Conservation (phyloP, 192 early-diverging fungal species). For the Neocallimastix lanati region DNA sequence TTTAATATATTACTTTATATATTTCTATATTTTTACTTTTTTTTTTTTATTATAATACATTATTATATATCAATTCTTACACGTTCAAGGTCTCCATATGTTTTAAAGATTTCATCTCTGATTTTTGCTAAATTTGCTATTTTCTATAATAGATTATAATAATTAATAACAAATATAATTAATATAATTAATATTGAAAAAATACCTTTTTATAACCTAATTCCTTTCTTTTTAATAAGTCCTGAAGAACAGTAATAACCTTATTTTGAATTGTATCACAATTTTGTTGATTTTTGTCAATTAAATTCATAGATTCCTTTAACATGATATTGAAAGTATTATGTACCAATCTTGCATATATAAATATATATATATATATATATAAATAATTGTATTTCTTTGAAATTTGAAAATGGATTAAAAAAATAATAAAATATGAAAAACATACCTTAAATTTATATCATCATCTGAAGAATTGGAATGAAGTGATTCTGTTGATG, state of each 20-base stretch:
- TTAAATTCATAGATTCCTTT: not conserved
- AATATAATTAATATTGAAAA: no score
- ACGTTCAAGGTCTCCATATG: not conserved
- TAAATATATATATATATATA: no score
- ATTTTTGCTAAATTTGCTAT: not conserved
- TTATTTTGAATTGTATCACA: not conserved
- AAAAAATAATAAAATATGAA: no score
- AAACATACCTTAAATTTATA: not conserved
- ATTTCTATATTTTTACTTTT: no score
- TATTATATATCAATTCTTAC: no score
- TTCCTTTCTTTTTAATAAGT: not conserved
- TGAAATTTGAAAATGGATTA: no score
- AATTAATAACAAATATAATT: no score
- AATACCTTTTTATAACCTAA: not conserved
- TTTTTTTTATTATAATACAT: no score
- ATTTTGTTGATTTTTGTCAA: not conserved
- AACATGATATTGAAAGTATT: not conserved
- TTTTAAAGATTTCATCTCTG: not conserved
- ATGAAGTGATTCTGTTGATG: not conserved
- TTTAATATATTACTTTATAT: no score
- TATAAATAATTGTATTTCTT: no score
- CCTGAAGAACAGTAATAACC: not conserved
- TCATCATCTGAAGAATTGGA: not conserved
- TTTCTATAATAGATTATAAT: not conserved
- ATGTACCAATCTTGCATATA: not conserved